These are phyloP conservation scores for Crepidotus variabilis DNA, from an alignment of 768 basidiomycete species.

Conservation along the genomic window DNA sequence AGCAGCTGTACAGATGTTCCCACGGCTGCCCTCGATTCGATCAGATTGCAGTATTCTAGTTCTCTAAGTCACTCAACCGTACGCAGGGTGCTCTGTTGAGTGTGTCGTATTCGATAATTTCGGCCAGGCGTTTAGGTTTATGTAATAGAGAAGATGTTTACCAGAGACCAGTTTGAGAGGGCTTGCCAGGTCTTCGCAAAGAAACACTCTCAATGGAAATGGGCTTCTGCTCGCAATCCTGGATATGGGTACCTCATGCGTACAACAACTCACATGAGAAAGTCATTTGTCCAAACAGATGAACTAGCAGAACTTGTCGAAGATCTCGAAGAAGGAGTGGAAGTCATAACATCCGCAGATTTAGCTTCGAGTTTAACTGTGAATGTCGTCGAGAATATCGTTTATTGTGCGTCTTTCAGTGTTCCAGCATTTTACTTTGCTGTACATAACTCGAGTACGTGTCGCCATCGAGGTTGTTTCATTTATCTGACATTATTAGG, in stretches of 20 bases:
- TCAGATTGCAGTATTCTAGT: no score
- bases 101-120: no score
- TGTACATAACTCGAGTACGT: conserved; percentile 65
- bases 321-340: conserved; percentile 26
- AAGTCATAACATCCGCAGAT: conserved; percentile 32
- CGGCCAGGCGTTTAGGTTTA: no score
- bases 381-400: conserved; percentile 60
- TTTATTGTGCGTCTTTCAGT: conserved; percentile 73
- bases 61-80: no score
- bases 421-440: conserved; percentile 86
- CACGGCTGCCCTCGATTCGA: no score
- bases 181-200: conserved; percentile 51
- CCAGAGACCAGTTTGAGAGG: conserved; percentile 56
- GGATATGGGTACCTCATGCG: conserved; percentile 27
- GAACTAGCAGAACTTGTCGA: conserved; percentile 11
- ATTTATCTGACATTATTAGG: conserved; percentile 35
- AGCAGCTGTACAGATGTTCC: conserved; percentile 46
- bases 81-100: no score
- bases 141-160: conserved; percentile 41
- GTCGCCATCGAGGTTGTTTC: conserved; percentile 1
- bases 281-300: not conserved
- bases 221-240: conserved; percentile 17
- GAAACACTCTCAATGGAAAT: conserved; percentile 34
- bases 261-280: conserved; percentile 17
- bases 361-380: conserved; percentile 21